Conservation (phyloP, 441 rosid genomes). For the Eugenia klotzschiana region DNA sequence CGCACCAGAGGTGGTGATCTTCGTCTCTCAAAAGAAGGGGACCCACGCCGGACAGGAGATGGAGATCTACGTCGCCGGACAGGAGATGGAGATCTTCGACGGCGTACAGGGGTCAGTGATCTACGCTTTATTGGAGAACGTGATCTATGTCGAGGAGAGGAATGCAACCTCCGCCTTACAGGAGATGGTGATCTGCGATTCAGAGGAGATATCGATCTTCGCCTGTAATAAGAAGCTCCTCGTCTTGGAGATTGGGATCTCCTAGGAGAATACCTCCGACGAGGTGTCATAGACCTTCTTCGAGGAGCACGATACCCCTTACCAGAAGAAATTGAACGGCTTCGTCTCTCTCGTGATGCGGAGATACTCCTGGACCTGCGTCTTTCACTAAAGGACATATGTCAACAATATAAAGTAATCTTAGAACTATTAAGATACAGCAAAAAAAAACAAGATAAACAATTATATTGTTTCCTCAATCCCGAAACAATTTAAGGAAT, state of each 20-base stretch:
- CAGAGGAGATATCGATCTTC: conserved; percentile 19
- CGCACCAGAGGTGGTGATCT: conserved; percentile 23
- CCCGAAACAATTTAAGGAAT: background rate
- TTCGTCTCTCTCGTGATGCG: conserved; percentile 30
- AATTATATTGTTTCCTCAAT: background rate
- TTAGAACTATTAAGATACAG: conserved; percentile 4
- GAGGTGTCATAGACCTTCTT: conserved; percentile 27
- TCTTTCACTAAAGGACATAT: conserved; percentile 17
- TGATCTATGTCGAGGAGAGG: conserved; percentile 14
- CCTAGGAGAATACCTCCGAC: conserved; percentile 23
- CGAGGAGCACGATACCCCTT: conserved; percentile 20
- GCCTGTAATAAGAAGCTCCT: conserved; percentile 18
- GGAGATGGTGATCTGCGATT: conserved; percentile 26
- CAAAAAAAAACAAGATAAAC: background rate
- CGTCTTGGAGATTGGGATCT: conserved; percentile 33
- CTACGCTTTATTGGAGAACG: conserved; percentile 14
- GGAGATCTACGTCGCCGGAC: conserved; percentile 12
- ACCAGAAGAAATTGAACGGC: conserved; percentile 25
- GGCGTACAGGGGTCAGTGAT: conserved; percentile 12
- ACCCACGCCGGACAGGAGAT: background rate
- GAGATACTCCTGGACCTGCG: conserved; percentile 59
- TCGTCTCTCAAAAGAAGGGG: background rate
- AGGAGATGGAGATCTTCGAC: conserved; percentile 28
- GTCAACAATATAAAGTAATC: background rate
- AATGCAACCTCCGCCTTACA: conserved; percentile 15